Conservation (phyloP, 306 rosid species). For the Senna tora region DNA sequence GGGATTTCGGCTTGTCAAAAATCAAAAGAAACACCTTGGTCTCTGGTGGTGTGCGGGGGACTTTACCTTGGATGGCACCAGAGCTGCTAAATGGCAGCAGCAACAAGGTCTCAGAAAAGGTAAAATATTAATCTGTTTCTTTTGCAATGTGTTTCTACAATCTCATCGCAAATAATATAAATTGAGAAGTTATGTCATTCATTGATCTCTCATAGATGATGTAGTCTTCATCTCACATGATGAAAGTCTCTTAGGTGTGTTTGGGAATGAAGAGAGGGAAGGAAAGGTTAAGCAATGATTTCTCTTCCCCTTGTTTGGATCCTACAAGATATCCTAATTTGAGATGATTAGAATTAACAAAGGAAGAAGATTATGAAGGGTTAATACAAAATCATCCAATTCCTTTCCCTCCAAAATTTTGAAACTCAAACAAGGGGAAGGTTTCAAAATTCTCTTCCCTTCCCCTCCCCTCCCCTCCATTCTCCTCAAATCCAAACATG, state of each 20-base stretch:
- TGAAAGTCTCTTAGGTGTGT: background rate
- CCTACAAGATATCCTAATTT: too few species aligned
- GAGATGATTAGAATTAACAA: too few species aligned
- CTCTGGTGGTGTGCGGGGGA: conserved; percentile 72
- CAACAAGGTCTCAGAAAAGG: conserved; percentile 74
- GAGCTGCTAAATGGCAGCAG: conserved; percentile 69
- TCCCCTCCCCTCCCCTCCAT: too few species aligned
- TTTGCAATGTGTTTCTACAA: background rate
- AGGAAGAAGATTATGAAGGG: too few species aligned
- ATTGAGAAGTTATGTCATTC: background rate
- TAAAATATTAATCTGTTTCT: background rate
- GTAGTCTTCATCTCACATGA: background rate
- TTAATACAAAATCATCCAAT: too few species aligned
- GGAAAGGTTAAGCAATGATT: too few species aligned
- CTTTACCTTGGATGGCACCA: conserved; percentile 80
- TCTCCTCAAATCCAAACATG: too few species aligned
- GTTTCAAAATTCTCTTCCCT: too few species aligned
- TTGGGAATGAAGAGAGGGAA: too few species aligned
- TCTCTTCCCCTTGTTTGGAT: too few species aligned
- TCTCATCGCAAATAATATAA: background rate
- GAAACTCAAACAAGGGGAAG: too few species aligned
- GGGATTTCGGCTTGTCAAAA: conserved; percentile 73
- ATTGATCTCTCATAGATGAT: background rate
- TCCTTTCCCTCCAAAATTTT: too few species aligned
- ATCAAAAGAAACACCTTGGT: conserved; percentile 66